A percentile compares a stretch with the other conserved stretches of the same genome.
These are phyloP conservation scores for Penicillium desertorum DNA, from an alignment of 495 filamentous ascomycete species.

Conservation along the genomic window DNA sequence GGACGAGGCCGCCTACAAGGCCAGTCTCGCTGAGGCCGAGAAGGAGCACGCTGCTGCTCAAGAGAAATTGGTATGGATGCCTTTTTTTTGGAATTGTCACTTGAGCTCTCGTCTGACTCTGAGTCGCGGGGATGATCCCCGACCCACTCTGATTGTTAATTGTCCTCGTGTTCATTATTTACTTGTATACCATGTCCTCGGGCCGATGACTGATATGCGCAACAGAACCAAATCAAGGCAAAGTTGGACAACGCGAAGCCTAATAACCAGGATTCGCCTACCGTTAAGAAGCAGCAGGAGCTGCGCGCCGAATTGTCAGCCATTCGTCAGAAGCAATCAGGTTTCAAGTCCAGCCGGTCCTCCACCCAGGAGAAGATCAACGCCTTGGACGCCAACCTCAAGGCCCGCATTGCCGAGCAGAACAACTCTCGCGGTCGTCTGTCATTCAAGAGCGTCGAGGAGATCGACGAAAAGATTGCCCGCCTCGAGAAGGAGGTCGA, in stretches of 20 bases:
- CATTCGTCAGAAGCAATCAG: conserved; percentile 79
- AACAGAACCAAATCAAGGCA: conserved; percentile 75
- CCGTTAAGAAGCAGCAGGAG: conserved; percentile 75
- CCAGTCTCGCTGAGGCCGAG: conserved; percentile 69
- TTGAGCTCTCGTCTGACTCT: conserved; percentile 3
- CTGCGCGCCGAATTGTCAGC: conserved; percentile 66
- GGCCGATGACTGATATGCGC: conserved; percentile 10
- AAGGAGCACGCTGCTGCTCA: conserved; percentile 75
- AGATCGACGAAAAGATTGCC: conserved; percentile 79
- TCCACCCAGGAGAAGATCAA: conserved; percentile 83
- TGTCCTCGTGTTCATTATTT: conserved; percentile 8
- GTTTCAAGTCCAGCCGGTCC: conserved; percentile 74
- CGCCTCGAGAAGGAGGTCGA: conserved; percentile 80
- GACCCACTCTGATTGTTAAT: conserved; percentile 7
- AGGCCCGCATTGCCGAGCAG: conserved; percentile 76
- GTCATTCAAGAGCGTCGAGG: conserved; percentile 80
- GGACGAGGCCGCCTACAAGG: conserved; percentile 55
- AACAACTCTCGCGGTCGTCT: conserved; percentile 76
- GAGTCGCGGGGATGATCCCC: conserved; percentile 6
- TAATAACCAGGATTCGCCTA: conserved; percentile 71
- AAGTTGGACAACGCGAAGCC: conserved; percentile 79
- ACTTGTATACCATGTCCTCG: conserved; percentile 3
- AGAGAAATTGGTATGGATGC: conserved; percentile 69
- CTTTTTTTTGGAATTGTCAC: conserved; percentile 1
- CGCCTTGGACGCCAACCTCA: conserved; percentile 76